These are phyloP conservation scores for Corynespora cassiicola DNA, from an alignment of 2,329 filamentous ascomycete species.

Conservation along the genomic window DNA sequence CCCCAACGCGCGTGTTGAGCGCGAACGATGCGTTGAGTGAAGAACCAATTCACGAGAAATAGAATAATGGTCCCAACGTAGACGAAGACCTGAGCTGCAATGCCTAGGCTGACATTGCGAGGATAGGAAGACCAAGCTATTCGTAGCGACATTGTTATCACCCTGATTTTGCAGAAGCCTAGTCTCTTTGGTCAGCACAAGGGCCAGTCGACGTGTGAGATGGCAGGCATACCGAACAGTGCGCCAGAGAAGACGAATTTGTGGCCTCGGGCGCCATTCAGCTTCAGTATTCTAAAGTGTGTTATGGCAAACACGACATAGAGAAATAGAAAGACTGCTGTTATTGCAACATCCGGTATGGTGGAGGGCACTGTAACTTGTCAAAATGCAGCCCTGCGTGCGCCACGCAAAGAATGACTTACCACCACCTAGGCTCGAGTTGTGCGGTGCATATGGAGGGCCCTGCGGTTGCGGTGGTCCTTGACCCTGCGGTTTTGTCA, in stretches of 20 bases:
- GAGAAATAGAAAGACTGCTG: slow-evolving; percentile 48
- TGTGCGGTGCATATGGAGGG: slow-evolving; percentile 38
- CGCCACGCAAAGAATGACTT: too few species aligned
- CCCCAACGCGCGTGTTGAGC: slow-evolving; percentile 74
- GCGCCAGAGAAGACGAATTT: slow-evolving; percentile 53
- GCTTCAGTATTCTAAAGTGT: slow-evolving; percentile 50
- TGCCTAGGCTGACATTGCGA: slow-evolving; percentile 56
- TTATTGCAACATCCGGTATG: slow-evolving; percentile 50
- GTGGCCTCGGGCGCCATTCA: slow-evolving; percentile 47
- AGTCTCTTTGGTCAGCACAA: too few species aligned
- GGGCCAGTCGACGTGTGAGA: too few species aligned
- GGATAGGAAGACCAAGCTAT: slow-evolving; percentile 44
- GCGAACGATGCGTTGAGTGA: slow-evolving; percentile 76
- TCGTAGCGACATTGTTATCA: slow-evolving; percentile 50
- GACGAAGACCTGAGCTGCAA: slow-evolving; percentile 72
- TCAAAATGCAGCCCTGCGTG: too few species aligned
- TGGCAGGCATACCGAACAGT: slow-evolving; percentile 44
- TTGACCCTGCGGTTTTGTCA: slow-evolving; percentile 14
- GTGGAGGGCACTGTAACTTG: slow-evolving; percentile 29
- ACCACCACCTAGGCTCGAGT: slow-evolving; percentile 36
- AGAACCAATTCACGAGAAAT: slow-evolving; percentile 79
- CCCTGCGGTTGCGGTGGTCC: slow-evolving; percentile 14
- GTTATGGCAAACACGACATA: slow-evolving; percentile 48
- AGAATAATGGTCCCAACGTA: slow-evolving; percentile 78
- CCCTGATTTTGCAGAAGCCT: slow-evolving; percentile 53